Base-by-base conservation (phyloP, 352 stramenopile genomes). In the Phytophthora ohioensis region DNA sequence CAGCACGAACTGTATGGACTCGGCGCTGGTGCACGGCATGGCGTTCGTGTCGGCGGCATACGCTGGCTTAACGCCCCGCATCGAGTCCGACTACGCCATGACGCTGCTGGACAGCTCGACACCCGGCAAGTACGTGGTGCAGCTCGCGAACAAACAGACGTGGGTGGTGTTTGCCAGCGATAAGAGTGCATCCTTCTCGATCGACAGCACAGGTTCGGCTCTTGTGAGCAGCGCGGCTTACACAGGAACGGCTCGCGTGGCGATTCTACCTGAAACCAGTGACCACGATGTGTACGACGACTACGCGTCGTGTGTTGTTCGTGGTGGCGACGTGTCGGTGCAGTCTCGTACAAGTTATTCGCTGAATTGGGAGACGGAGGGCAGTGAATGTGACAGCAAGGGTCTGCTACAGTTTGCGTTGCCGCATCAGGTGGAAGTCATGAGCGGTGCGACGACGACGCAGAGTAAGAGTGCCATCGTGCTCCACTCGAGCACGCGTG, bases 401-500 rank as follows among this genome's bases (percentile, higher is more conserved):
- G 39, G 39, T 15, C 39, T 46, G 39, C 7, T 46, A 4, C 39
- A 46, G 5, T 46, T 46, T 15, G 39, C 39, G 17, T 15, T 46
- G 39, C 39, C 39, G 39, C 39, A 46, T 46, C 39, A 46, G 17
- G 39, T 46, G 39, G 39, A 46, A 15, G 39, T 46, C 12, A 46
- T 46, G 39, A 46, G 11, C 17, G 39, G 39, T 7, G 39, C 11
- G 12, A 46, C 39, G 12, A 46, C 39, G 11, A 11, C 39, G 11
- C 39, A 46, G 17, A 46, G 10, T 15, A 46, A 46, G 17, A 15
- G 84, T 71, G 75, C 51, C 10, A 79, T 85, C 56, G 31, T 71
- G 17, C 41, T 63, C 31, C 68, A 85, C 49, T 88, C 81, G 21
- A 85, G 75, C 12, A 82, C 79, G 3, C 81, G 81, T 21, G 83